Conservation (phyloP, 2,329 filamentous ascomycete species). For the Ambrosiella xylebori region DNA sequence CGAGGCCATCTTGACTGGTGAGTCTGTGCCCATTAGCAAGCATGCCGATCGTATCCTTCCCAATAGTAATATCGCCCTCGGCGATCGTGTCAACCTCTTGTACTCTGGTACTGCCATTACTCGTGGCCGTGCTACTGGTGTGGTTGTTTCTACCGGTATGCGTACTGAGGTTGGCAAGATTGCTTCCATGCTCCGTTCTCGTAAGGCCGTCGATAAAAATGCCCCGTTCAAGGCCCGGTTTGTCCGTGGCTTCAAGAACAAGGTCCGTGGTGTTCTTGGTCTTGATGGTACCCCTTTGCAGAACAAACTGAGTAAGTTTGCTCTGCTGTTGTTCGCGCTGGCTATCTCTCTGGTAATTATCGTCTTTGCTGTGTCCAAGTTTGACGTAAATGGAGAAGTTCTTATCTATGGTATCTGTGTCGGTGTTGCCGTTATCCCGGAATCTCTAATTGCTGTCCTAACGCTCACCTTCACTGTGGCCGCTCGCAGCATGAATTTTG, state of each 20-base stretch:
- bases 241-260: constrained; percentile 26
- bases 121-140: constrained; percentile 49
- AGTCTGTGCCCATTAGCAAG: constrained; percentile 54
- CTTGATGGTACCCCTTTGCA: constrained; percentile 68
- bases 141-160: constrained; percentile 57
- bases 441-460: constrained; percentile 50
- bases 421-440: constrained; percentile 46
- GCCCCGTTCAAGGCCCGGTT: constrained; percentile 26
- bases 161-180: constrained; percentile 60
- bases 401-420: constrained; percentile 45
- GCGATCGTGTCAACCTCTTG: constrained; percentile 53
- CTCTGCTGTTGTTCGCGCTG: constrained; percentile 60
- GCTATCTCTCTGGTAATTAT: constrained; percentile 44
- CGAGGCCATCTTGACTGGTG: constrained; percentile 56
- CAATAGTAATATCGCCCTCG: constrained; percentile 39
- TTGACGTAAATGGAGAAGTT: constrained; percentile 36
- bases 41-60: constrained; percentile 38
- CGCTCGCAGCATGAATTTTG: constrained; percentile 45
- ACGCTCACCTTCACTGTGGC: constrained; percentile 56
- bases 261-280: constrained; percentile 39
- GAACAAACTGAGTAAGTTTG: constrained; percentile 70
- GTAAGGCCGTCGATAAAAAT: constrained; percentile 27
- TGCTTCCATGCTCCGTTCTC: constrained; percentile 47
- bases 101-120: constrained; percentile 59
- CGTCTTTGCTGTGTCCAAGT: constrained; percentile 42